phyloP scores from a whole-genome alignment of 441 rosid species.

The Populus hybrid region DNA sequence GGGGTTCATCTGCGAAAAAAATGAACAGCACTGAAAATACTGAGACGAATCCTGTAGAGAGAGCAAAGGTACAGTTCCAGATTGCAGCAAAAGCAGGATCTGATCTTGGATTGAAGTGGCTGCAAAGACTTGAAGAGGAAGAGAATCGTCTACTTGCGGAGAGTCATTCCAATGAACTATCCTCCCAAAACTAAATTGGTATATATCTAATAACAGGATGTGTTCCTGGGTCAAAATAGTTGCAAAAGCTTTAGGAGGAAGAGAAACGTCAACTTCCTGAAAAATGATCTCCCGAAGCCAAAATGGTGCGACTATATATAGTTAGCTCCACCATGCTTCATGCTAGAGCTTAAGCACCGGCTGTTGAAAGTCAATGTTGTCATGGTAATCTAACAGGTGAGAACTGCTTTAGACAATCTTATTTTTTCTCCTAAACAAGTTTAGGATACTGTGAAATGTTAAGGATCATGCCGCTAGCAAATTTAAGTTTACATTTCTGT shows the following conservation, averaged over 20 bases:
- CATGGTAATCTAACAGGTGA: background rate
- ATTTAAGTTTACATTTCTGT: background rate
- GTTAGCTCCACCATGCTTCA: background rate
- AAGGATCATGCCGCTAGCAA: background rate
- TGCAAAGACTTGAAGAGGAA: slow-evolving; percentile 74
- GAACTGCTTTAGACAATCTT: background rate
- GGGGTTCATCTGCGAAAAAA: slow-evolving; percentile 39
- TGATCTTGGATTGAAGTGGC: slow-evolving; percentile 80
- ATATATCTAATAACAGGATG: background rate
- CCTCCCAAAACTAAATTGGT: slow-evolving; percentile 1
- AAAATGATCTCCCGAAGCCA: background rate
- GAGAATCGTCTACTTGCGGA: slow-evolving; percentile 46
- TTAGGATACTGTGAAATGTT: background rate
- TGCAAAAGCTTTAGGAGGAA: background rate
- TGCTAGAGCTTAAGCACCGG: background rate
- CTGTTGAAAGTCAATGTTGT: background rate
- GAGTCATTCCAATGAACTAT: slow-evolving; percentile 19
- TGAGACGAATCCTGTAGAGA: slow-evolving; percentile 40
- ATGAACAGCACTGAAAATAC: slow-evolving; percentile 22
- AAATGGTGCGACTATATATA: background rate
- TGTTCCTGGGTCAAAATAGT: background rate
- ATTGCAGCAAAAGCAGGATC: slow-evolving; percentile 74
- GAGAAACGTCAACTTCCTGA: background rate
- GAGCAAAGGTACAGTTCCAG: slow-evolving; percentile 73
- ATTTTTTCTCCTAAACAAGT: background rate